Evolutionary conservation across 1,139 yeast species (phyloP), one percentile per base, ranked within the genome.

Genomic region (Citeromyces hawaiiensis): DNA sequence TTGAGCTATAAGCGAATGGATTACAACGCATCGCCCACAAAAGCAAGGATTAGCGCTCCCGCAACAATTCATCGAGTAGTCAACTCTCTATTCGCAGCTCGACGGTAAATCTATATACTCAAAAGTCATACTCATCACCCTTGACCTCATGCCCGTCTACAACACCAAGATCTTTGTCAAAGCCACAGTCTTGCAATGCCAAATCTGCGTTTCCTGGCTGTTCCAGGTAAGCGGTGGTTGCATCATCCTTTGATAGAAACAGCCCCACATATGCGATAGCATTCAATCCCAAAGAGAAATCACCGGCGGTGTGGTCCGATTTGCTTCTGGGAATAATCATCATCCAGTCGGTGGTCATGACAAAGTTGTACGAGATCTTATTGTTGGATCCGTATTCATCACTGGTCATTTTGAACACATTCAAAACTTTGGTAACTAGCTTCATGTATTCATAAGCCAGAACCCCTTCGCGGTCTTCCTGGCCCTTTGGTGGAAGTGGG

Each of bases 221-320:
- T 11, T 29, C 32, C 6, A 29, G 9, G 32, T 29, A 29, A 11
- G 32, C 32, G 15, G 32, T 14, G 15, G 32, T 54, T 33, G 78
- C 79, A 41, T 76, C 68, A 49, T 78, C 68, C 55, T 83, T 88
- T 40, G 91, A 88, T 42, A 83, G 65, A 38, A 88, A 55, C 47
- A 88, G 60, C 2, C 97, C 97, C 47, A 83, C 65, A 43, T 72
- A 73, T 0, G 94, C 97, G 40, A 87, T 71, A 2, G 95, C 69
- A 54, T 91, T 91, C 43, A 53, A 57, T 60, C 60, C 55, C 47
- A 88, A 66, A 5, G 32, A n/a, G 4, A 29, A 5, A 5, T 29
- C 32, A 29, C 15, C 66, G 4, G 86, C 83, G 10, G 50, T 53
- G 4, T 86, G 83, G 10, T 51, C 53, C 44, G 49, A 58, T 33